Percentiles rank a stretch among this genome's conserved stretches.
phyloP scores from a whole-genome alignment of 306 rosid genomes.

The Coriaria nepalensis region DNA sequence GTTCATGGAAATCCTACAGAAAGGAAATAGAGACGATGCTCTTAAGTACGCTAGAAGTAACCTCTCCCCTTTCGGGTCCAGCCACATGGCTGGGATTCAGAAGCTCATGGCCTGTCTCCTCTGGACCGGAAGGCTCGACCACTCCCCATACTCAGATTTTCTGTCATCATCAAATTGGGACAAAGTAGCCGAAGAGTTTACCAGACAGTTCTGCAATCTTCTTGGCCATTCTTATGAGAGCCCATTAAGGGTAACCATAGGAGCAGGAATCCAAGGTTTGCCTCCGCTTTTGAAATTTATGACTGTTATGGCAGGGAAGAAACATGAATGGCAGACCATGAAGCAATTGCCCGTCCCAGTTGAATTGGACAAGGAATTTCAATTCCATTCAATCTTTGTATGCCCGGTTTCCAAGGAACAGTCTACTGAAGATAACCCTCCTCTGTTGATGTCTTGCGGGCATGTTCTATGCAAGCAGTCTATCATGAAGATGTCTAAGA shows the following conservation, averaged over 20 bases:
- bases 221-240: conserved; percentile 67
- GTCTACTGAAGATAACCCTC: conserved; percentile 76
- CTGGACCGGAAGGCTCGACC: conserved; percentile 74
- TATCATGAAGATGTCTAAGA: conserved; percentile 83
- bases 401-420: conserved; percentile 95
- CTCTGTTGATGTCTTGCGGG: conserved; percentile 83
- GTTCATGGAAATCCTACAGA: conserved; percentile 47
- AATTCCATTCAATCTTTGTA: conserved; percentile 87
- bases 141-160: conserved; percentile 51
- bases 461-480: conserved; percentile 95
- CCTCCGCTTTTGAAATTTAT: conserved; percentile 68
- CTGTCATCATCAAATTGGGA: conserved; percentile 60
- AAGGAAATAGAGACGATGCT: conserved; percentile 50
- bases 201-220: conserved; percentile 78
- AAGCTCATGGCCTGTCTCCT: conserved; percentile 68
- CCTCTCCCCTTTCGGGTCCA: conserved; percentile 48
- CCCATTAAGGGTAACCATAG: conserved; percentile 67
- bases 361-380: conserved; percentile 62
- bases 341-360: conserved; percentile 77
- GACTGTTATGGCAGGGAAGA: conserved; percentile 80
- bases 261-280: conserved; percentile 66
- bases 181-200: conserved; percentile 49
- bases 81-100: conserved; percentile 53
- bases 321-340: conserved; percentile 80
- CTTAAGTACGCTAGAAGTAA: conserved; percentile 49